A percentile compares a stretch with the other conserved stretches of the same genome.
Evolutionary conservation across 192 early-diverging fungal genomes (phyloP).

Genomic region (Coemansia sp.): DNA sequence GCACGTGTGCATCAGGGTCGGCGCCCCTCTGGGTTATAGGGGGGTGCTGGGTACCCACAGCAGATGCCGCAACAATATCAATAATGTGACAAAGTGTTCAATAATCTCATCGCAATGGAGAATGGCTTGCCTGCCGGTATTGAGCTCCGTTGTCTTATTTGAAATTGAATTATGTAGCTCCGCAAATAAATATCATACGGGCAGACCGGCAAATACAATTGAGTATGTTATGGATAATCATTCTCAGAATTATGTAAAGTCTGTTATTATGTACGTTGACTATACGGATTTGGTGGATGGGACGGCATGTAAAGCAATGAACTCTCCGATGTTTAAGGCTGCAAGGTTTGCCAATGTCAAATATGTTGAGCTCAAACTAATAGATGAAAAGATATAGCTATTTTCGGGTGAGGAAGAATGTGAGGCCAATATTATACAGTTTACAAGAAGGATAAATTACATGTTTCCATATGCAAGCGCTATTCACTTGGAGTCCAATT

Average conservation of each 20-base stretch:
- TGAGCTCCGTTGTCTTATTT: not conserved
- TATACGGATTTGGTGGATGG: not conserved
- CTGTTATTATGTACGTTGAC: not conserved
- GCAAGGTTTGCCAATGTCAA: not conserved
- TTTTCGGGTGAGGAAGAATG: not conserved
- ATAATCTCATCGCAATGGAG: not conserved
- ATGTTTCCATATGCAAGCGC: not conserved
- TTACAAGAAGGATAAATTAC: not conserved
- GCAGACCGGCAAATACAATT: not conserved
- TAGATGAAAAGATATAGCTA: not conserved
- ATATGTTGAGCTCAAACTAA: not conserved
- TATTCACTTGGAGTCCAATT: not conserved
- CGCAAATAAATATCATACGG: not conserved
- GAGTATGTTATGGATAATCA: not conserved
- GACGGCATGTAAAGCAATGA: not conserved
- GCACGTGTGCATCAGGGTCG: too few relatives aligned
- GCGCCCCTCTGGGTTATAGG: too few relatives aligned
- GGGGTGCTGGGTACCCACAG: too few relatives aligned
- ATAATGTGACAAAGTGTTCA: not conserved
- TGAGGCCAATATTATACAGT: not conserved
- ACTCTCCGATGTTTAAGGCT: not conserved
- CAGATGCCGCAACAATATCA: too few relatives aligned
- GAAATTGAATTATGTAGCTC: not conserved
- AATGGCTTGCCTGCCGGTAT: not conserved
- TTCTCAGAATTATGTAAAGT: too few relatives aligned